Conservation (phyloP, 1,284 basidiomycete species). For the Ceratobasidium sp. region DNA sequence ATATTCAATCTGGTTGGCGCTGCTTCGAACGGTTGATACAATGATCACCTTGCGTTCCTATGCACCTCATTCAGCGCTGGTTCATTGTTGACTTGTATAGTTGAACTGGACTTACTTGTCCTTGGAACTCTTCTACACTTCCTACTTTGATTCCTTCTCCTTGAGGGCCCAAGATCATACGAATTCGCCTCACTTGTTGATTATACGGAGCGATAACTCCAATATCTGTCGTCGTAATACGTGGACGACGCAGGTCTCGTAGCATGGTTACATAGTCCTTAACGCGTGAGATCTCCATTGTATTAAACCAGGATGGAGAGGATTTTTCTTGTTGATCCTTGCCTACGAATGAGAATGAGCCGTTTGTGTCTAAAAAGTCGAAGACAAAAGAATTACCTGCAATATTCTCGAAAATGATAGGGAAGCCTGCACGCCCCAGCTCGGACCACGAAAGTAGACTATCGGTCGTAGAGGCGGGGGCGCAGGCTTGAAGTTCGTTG, state of each 20-base stretch:
- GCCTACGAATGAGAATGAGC: constrained; percentile 22
- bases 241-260: constrained; percentile 50
- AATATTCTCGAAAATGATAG: constrained; percentile 68
- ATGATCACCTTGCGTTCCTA: constrained; percentile 67
- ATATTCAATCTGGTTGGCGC: constrained; percentile 62
- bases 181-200: constrained; percentile 63
- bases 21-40: constrained; percentile 72
- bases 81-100: neutral
- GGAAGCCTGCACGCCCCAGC: constrained; percentile 62
- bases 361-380: neutral
- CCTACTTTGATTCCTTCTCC: constrained; percentile 62
- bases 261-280: constrained; percentile 60
- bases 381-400: constrained; percentile 55
- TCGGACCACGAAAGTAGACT: constrained; percentile 54
- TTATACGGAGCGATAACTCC: constrained; percentile 67
- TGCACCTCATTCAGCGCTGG: neutral
- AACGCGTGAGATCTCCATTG: constrained; percentile 65
- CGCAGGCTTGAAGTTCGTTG: constrained; percentile 61
- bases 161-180: constrained; percentile 53
- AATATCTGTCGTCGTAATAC: constrained; percentile 59
- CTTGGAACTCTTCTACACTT: constrained; percentile 71
- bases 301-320: constrained; percentile 74
- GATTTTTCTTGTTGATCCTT: constrained; percentile 67
- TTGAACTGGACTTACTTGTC: constrained; percentile 58
- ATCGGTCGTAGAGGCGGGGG: constrained; percentile 54